phyloP scores from a whole-genome alignment of 345 rosid genomes.

The Citrus trifoliata region DNA sequence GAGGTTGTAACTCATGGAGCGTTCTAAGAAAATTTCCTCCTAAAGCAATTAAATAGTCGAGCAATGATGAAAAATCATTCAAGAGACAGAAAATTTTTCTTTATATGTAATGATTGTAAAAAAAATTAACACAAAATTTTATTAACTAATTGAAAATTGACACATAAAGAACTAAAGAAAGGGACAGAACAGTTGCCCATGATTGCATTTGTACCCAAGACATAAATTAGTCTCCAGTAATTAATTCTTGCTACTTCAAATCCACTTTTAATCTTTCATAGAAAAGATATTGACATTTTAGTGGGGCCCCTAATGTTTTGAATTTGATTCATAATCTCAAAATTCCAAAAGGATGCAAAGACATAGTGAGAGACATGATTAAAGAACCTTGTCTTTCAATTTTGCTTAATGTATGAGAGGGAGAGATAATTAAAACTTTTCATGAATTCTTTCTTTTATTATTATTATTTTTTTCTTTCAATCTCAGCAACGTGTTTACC shows the following conservation, averaged over 20 bases:
- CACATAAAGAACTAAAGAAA: not conserved
- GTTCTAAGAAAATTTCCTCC: not conserved
- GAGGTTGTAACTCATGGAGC: not conserved
- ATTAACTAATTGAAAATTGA: not conserved
- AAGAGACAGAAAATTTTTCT: not conserved
- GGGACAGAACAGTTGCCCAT: not conserved
- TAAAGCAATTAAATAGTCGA: not conserved
- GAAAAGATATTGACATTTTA: constrained; percentile 16
- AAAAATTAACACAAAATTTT: not conserved
- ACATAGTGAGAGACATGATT: constrained; percentile 19
- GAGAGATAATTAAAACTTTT: no score
- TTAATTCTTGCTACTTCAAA: not conserved
- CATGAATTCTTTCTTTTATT: no score
- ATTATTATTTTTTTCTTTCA: no score
- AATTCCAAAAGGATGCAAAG: constrained; percentile 8
- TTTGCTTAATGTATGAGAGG: constrained; percentile 11
- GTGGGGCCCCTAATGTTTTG: constrained; percentile 5
- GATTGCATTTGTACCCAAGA: not conserved
- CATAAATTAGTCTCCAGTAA: no score
- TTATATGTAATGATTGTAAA: not conserved
- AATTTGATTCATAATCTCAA: constrained; percentile 16
- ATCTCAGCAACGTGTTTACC: no score
- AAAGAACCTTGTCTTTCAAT: constrained; percentile 10
- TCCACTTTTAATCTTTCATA: constrained; percentile 28
- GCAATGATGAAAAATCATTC: not conserved